Conservation (phyloP, 768 basidiomycete genomes). For the Leccinum arenicola region DNA sequence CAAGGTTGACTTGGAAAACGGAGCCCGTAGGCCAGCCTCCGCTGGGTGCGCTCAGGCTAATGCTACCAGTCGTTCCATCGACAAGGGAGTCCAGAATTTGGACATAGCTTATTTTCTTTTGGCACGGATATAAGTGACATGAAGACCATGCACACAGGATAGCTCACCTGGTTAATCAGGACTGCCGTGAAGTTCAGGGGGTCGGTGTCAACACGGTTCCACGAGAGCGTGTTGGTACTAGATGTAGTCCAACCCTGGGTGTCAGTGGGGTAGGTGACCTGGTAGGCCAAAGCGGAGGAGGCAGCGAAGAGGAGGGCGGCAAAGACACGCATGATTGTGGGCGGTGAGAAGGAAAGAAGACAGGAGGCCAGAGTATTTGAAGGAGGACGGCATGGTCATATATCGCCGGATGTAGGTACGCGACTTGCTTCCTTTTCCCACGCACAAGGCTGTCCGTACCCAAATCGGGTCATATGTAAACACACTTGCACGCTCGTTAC, state of each 20-base stretch:
- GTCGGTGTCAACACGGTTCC: slow-evolving; percentile 69
- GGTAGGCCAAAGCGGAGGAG: slow-evolving; percentile 61
- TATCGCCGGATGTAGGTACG: slow-evolving; percentile 8
- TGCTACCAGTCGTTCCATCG: slow-evolving; percentile 41
- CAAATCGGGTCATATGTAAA: not conserved
- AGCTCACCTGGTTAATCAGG: slow-evolving; percentile 52
- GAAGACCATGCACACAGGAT: not conserved
- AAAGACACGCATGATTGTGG: slow-evolving; percentile 42
- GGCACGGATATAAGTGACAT: slow-evolving; percentile 1
- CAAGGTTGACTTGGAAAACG: slow-evolving; percentile 72
- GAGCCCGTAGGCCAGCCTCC: slow-evolving; percentile 63
- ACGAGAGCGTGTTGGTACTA: slow-evolving; percentile 53
- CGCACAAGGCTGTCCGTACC: slow-evolving; percentile 3
- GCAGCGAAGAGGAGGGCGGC: slow-evolving; percentile 45
- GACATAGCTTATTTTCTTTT: slow-evolving; percentile 31
- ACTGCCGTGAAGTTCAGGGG: slow-evolving; percentile 63
- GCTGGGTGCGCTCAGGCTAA: slow-evolving; percentile 51
- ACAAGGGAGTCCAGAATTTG: slow-evolving; percentile 58
- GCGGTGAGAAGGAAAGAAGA: not conserved
- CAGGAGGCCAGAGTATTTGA: slow-evolving; percentile 2
- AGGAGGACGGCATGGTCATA: not conserved
- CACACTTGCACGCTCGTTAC: slow-evolving; percentile 9
- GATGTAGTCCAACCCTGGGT: slow-evolving; percentile 54
- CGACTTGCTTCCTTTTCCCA: slow-evolving; percentile 22
- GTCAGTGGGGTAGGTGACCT: slow-evolving; percentile 50